These are phyloP conservation scores for Fusarium poae DNA, from an alignment of 2,329 filamentous ascomycete species.

Conservation along the genomic window DNA sequence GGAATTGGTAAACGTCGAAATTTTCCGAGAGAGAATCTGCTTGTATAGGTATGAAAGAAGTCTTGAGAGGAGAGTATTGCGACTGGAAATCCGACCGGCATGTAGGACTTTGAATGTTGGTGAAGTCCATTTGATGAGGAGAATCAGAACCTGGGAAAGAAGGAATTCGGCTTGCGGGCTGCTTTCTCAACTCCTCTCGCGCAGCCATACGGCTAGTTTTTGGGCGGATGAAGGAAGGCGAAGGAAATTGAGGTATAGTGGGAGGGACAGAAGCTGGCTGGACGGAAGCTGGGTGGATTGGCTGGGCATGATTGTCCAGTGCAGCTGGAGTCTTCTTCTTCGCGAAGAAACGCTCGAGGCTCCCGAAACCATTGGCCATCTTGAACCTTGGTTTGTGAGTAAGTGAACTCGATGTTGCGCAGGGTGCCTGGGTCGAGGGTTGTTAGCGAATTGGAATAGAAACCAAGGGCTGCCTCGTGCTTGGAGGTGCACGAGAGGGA, in stretches of 20 bases:
- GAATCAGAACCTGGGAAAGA: conserved; percentile 44
- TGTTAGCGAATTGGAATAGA: conserved; percentile 42
- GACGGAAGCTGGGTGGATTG: neutral
- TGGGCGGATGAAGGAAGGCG: conserved; percentile 68
- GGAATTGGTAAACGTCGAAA: conserved; percentile 56
- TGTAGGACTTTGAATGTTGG: conserved; percentile 25
- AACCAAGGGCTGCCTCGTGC: conserved; percentile 16
- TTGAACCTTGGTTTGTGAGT: conserved; percentile 48
- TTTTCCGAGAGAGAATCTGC: conserved; percentile 47
- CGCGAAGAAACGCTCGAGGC: conserved; percentile 66
- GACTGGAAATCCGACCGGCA: conserved; percentile 28
- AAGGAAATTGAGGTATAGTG: conserved; percentile 60
- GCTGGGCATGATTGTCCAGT: conserved; percentile 45
- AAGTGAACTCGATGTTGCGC: conserved; percentile 41
- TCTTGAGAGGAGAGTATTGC: conserved; percentile 43
- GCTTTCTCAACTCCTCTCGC: conserved; percentile 61
- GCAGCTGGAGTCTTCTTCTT: conserved; percentile 55
- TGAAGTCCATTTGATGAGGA: conserved; percentile 34
- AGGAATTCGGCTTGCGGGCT: conserved; percentile 49
- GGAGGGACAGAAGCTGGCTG: conserved; percentile 37
- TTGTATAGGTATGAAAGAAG: conserved; percentile 47
- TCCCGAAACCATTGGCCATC: conserved; percentile 63
- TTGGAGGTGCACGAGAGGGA: conserved; percentile 24
- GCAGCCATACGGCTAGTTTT: conserved; percentile 68
- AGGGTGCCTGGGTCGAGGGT: conserved; percentile 37